Percentiles rank a stretch among this genome's conserved stretches.
Conservation (phyloP, 2,329 filamentous ascomycete species). For the Ophiocordyceps sinensis region DNA sequence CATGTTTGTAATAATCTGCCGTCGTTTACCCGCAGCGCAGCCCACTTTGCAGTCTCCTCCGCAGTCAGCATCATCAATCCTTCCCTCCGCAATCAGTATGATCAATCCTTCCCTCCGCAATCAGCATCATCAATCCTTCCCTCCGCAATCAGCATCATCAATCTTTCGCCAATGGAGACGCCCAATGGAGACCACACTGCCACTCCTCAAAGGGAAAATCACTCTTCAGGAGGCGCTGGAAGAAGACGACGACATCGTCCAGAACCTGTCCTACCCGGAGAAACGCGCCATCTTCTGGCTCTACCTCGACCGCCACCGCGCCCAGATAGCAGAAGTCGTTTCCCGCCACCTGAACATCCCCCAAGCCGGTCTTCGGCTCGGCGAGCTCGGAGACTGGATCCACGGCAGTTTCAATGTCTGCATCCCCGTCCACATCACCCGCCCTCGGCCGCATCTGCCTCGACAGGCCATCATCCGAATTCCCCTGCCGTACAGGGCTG, state of each 20-base stretch:
- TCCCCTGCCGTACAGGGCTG: constrained; percentile 20
- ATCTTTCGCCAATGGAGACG: no score
- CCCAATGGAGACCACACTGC: background rate
- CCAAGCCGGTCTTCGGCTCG: background rate
- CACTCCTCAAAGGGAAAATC: background rate
- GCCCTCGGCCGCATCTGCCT: background rate
- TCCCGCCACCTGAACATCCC: background rate
- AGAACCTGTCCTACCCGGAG: background rate
- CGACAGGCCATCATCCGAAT: constrained; percentile 10
- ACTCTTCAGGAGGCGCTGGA: background rate
- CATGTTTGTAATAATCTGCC: background rate
- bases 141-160: background rate
- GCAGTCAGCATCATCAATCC: background rate
- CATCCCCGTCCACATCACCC: constrained; percentile 11
- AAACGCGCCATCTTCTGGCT: background rate
- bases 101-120: background rate
- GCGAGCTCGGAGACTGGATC: constrained; percentile 11
- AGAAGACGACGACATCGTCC: background rate
- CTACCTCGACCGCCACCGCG: background rate
- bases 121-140: background rate
- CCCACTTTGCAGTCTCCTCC: background rate
- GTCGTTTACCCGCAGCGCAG: background rate
- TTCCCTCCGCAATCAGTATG: background rate
- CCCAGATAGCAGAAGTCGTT: background rate
- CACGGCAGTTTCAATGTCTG: constrained; percentile 21